Conservation (phyloP, 2,329 filamentous ascomycete species). For the Alternaria postmessia region DNA sequence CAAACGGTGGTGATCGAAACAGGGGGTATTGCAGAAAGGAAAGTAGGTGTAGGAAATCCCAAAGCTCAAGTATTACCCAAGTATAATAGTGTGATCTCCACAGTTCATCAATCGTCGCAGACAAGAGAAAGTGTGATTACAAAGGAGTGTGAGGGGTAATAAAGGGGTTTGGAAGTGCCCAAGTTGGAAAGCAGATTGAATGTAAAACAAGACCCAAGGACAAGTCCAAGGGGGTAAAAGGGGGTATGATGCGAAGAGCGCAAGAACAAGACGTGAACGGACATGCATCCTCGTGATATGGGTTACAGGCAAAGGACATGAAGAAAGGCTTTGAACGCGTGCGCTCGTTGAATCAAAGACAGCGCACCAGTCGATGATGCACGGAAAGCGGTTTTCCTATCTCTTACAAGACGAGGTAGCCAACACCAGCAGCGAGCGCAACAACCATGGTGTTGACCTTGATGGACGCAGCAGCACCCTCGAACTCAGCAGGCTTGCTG, state of each 20-base stretch:
- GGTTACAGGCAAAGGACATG: constrained; percentile 16
- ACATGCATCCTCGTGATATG: constrained; percentile 31
- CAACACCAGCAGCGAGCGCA: constrained; percentile 41
- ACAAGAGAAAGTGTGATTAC: constrained; percentile 38
- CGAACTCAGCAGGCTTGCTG: constrained; percentile 32
- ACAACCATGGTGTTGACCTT: constrained; percentile 43
- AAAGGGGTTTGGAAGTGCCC: constrained; percentile 13
- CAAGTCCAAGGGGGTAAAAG: constrained; percentile 18
- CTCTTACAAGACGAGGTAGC: constrained; percentile 48
- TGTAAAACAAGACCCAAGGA: constrained; percentile 9
- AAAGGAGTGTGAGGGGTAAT: constrained; percentile 29
- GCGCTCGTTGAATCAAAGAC: constrained; percentile 34
- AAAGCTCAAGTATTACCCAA: constrained; percentile 8
- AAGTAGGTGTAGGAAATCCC: constrained; percentile 1
- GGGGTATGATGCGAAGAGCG: constrained; percentile 11
- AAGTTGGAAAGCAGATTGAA: constrained; percentile 22
- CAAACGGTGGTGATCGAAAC: constrained; percentile 12
- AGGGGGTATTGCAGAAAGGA: constrained; percentile 5
- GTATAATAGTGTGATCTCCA: constrained; percentile 9
- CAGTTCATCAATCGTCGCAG: constrained; percentile 40
- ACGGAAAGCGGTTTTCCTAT: constrained; percentile 20
- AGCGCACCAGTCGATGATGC: constrained; percentile 43
- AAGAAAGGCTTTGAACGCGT: constrained; percentile 14
- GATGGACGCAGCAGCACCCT: constrained; percentile 45
- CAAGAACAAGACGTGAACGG: constrained; percentile 14